Base-by-base conservation (phyloP, 192 early-diverging fungal genomes). In the Umbelopsis ramanniana region DNA sequence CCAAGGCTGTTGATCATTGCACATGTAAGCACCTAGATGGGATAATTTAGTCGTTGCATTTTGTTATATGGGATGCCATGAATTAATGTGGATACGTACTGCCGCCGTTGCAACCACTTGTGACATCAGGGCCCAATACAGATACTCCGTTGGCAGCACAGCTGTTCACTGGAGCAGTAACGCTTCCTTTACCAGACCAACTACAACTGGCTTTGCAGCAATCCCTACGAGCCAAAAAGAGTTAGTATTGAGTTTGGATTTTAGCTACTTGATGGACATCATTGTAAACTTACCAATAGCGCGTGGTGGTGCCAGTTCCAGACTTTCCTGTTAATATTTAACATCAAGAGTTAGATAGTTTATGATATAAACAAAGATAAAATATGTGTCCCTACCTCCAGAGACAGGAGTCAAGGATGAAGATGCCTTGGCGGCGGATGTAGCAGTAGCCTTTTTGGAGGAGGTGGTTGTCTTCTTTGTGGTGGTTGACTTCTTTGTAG, bases 1-100 rank as follows among this genome's bases (percentile, higher is more conserved):
- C 74, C 67, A 75, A 33, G 74, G 74, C 35, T 75, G 74, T 23
- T 75, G 60, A 45, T 70, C 47, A 38, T 69, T 75, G 26, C 74
- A 75, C 54, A 70, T 70, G 23, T 75, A 75, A 66, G 68, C 68
- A 24, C 46, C 72, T 74, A 43, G 19, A 53, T 15, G 43, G 2
- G 22, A 48, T 37, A 38, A 37, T 19, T 19, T 17, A 66, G 2
- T 33, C 46, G 24, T 43, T 43, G 7, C 38, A 29, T 10, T 68
- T 19, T 68, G 9, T 21, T 5, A 37, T 26, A 14, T 6, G 6
- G 3, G 7, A 26, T 17, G 29, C 4, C 6, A 24, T 26, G 2
- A 26, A 54, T 7, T 54, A 22, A 24, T 54, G 22, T 26, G 35
- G 3, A 11, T 12, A 40, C 63, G 37, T 68, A 68, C 68, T 47